Conservation (phyloP, 495 filamentous ascomycete genomes). For the Zalerion maritima region DNA sequence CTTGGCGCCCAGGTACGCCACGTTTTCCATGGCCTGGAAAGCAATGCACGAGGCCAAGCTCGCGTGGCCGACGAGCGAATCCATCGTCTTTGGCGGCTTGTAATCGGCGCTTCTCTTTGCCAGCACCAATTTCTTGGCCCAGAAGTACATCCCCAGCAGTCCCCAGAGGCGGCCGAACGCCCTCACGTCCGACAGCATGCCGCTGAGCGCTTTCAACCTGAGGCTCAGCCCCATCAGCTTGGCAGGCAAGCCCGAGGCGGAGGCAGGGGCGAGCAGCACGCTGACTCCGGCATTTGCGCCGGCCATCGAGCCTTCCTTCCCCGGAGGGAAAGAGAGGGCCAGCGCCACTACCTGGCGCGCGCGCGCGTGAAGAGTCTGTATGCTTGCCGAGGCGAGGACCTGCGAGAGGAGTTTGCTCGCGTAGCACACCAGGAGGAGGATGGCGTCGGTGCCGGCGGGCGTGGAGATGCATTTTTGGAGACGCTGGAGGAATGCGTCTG, state of each 20-base stretch:
- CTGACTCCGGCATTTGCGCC: slow-evolving; percentile 8
- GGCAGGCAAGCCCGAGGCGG: slow-evolving; percentile 26
- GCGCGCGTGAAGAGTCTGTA: slow-evolving; percentile 22
- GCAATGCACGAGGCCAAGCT: slow-evolving; percentile 51
- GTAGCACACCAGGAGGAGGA: slow-evolving; percentile 51
- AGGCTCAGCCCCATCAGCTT: slow-evolving; percentile 22
- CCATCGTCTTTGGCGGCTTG: slow-evolving; percentile 1
- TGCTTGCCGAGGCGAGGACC: slow-evolving; percentile 19
- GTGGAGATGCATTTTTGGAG: slow-evolving; percentile 41
- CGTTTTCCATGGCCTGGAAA: slow-evolving; percentile 77
- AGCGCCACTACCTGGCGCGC: slow-evolving; percentile 26
- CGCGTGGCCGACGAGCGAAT: slow-evolving; percentile 41
- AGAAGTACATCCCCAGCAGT: slow-evolving; percentile 61
- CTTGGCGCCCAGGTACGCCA: slow-evolving; percentile 58
- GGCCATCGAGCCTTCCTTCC: slow-evolving; percentile 22
- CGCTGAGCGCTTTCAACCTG: slow-evolving; percentile 34
- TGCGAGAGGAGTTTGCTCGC: slow-evolving; percentile 36
- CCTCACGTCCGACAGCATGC: slow-evolving; percentile 46
- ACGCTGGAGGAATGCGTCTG: slow-evolving; percentile 36
- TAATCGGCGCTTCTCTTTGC: slow-evolving; percentile 16
- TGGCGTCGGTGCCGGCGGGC: slow-evolving; percentile 44
- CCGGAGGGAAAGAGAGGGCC: slow-evolving; percentile 21
- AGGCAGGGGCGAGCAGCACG: slow-evolving; percentile 18
- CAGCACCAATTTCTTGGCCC: slow-evolving; percentile 42
- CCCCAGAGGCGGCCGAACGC: slow-evolving; percentile 69